Conservation (phyloP, 441 rosid species). For the Mallotus japonicus region DNA sequence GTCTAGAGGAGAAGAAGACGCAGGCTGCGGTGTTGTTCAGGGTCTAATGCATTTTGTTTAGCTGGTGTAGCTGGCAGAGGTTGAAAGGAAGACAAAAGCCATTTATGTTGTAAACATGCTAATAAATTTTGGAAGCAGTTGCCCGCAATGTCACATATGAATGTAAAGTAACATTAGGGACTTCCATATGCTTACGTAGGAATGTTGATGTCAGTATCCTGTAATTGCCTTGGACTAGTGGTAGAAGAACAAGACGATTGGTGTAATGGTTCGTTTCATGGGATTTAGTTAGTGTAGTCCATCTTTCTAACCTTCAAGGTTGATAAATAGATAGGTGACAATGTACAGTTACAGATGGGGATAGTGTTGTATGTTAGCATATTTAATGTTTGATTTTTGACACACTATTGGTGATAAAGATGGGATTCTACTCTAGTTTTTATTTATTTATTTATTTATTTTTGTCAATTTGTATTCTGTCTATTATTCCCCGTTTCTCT, state of each 20-base stretch:
- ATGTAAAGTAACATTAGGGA: conserved; percentile 41
- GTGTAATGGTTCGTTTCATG: conserved; percentile 13
- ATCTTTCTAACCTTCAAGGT: conserved; percentile 28
- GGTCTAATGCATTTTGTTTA: conserved; percentile 19
- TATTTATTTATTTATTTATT: neutral
- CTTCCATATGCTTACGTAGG: conserved; percentile 25
- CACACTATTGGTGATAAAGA: conserved; percentile 17
- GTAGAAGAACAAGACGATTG: conserved; percentile 18
- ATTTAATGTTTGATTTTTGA: conserved; percentile 24
- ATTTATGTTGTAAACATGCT: conserved; percentile 33
- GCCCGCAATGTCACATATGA: conserved; percentile 18
- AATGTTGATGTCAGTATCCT: conserved; percentile 17
- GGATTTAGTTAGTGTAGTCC: conserved; percentile 24
- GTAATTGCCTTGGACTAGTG: conserved; percentile 23
- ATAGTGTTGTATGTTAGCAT: conserved; percentile 25
- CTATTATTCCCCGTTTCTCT: neutral
- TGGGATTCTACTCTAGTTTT: neutral
- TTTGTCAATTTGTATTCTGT: neutral
- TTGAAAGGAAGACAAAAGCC: conserved; percentile 18
- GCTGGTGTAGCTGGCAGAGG: conserved; percentile 20
- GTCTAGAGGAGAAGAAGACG: conserved; percentile 3
- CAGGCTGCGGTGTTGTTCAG: conserved; percentile 16
- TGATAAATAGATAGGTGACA: conserved; percentile 26
- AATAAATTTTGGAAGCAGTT: conserved; percentile 31
- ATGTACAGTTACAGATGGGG: conserved; percentile 40